Base-by-base conservation (phyloP, 169 alveolate species). In the Blepharisma undulans region DNA sequence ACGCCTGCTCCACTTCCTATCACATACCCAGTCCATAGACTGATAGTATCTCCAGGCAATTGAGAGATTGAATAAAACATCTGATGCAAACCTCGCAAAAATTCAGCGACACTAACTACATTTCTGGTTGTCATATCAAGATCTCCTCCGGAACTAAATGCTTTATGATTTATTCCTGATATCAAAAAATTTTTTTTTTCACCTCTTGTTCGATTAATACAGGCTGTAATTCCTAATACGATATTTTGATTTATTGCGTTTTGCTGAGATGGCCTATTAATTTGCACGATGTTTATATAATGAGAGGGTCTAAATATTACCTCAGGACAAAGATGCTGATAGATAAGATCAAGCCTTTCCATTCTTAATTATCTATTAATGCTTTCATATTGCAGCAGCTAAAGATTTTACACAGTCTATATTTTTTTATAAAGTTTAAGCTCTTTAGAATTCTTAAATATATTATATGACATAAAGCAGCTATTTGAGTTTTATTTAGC, bases 1-100 rank as follows among this genome's bases (percentile, higher is more conserved):
- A 98, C 87, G 21, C 99, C 99, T 36, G 97, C 98, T 34, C 98
- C 98, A n/a, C 98, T 98, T 33, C 99, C 99, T 97, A 97, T 95
- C n/a, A 95, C 98, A 66, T 78, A 95, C 92, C 72, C 98, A 97
- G 91, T 97, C 94, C 98, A 97, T 91, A 1, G 96, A 81, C 89
- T 82, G 0, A 82, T 30, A 32, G 89, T 21, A 21, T 82, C 27
- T 72, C 16, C 16, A 12, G 66, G 66, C 27, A 34, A 12, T 22
- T 21, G 27, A 2, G 89, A 82, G 8, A 22, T 82, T 6, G 29
- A 30, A 59, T 48, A 82, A 82, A 34, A 82, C 59, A 48, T 82
- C 1, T 34, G 74, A 30, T 82, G 86, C 18, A 82, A 10, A 82
- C 89, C 7, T n/a, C 89, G 78, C 89, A 82, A 25, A 74, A 48